Conservation (phyloP, 1,284 basidiomycete species). For the Fistulinella staudtii region DNA sequence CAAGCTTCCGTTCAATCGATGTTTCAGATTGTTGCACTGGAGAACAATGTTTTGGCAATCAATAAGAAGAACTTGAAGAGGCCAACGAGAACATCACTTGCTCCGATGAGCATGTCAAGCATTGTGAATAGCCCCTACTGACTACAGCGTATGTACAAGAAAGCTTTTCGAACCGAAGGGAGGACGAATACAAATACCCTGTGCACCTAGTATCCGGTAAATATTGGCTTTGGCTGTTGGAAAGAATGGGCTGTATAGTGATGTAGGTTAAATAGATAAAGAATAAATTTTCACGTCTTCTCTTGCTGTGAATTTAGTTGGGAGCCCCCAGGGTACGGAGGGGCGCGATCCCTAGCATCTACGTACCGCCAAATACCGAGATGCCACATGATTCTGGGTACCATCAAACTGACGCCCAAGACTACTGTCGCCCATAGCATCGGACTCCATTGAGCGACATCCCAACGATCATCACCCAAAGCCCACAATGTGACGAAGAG, state of each 20-base stretch:
- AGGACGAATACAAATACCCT: constrained; percentile 12
- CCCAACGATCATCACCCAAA: constrained; percentile 62
- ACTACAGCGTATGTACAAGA: constrained; percentile 10
- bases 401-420: constrained; percentile 59
- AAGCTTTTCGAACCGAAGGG: not conserved
- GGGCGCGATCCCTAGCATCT: constrained; percentile 50
- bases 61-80: constrained; percentile 90
- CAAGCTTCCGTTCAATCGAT: not conserved
- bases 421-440: constrained; percentile 65
- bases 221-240: not conserved
- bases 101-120: constrained; percentile 51
- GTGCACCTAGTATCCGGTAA: constrained; percentile 1
- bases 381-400: constrained; percentile 69
- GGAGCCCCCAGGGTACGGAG: not conserved
- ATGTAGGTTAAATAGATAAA: constrained; percentile 25
- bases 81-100: constrained; percentile 80
- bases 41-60: constrained; percentile 91
- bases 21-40: constrained; percentile 82
- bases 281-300: constrained; percentile 22
- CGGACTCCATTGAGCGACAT: constrained; percentile 55
- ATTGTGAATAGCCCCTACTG: constrained; percentile 74
- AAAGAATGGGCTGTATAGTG: not conserved
- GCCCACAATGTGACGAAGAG: constrained; percentile 67
- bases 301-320: constrained; percentile 3
- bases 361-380: constrained; percentile 69